Base-by-base conservation (phyloP, 2,329 filamentous ascomycete species). In the Zymoseptoria brevis region DNA sequence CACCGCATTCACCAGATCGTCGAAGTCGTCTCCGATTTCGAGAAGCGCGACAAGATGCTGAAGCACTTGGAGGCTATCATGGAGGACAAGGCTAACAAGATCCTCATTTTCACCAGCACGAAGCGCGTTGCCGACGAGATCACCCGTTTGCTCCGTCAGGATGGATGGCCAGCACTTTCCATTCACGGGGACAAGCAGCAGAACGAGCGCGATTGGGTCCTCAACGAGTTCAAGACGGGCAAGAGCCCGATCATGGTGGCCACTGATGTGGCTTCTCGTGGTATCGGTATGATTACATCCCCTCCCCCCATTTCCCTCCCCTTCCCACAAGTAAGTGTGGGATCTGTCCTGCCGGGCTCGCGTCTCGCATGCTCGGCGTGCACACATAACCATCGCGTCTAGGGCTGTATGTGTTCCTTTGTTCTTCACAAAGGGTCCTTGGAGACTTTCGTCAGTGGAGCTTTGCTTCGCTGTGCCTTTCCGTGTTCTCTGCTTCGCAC, bases 211-310 rank as follows among this genome's bases (percentile, higher is more conserved):
- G 94, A 97, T 77, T 97, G 94, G 91, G 94, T 97, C 72, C 83
- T 99, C 75, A 95, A 97, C 77, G 93, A 97, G 78, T 99, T 99
- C 86, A 99, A 97, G 87, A 90, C 89, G 67, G 92, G 91, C 80
- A 96, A 97, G 83, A 96, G 91, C 81, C 94, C 94, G 75, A 96
- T 99, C 86, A 96, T 99, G 92, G 94, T 99, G 81, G 94, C 94
- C 80, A 99, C 94, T 68, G 94, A 97, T 75, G 94, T 99, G 80
- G 94, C 94, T 80, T 97, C 94, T 75, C 94, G 94, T 92, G 94
- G 94, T 90, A 96, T 99, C 80, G 94, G 94, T 96, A 95, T 96
- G 91, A 93, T 88, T 85, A 76, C 77, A 79, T 74, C 50, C 68
- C 69, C 66, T 69, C 69, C 67, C 69, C 62, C 55, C 58, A 63